Evolutionary conservation across 768 basidiomycete genomes (phyloP).

Genomic region (Termitomyces sp.): DNA sequence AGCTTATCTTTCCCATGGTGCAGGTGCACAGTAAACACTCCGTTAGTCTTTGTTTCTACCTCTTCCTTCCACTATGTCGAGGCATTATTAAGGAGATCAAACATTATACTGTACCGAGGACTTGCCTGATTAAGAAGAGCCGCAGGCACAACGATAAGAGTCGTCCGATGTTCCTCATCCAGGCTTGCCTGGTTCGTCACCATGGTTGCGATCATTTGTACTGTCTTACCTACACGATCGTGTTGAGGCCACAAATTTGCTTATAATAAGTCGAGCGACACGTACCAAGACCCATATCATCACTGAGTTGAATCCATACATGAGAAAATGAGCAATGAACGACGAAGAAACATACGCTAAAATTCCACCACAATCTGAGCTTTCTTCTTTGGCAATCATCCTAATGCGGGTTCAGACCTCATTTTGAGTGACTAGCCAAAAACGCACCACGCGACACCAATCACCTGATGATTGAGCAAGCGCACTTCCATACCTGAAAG

Average conservation of each 20-base stretch:
- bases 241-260: background rate
- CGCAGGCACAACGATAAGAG: slow-evolving; percentile 72
- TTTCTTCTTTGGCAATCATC: slow-evolving; percentile 65
- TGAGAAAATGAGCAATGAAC: slow-evolving; percentile 15
- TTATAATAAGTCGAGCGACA: background rate
- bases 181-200: slow-evolving; percentile 51
- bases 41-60: slow-evolving; percentile 62
- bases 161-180: slow-evolving; percentile 45
- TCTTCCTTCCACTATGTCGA: slow-evolving; percentile 63
- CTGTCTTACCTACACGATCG: slow-evolving; percentile 49
- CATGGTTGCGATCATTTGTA: slow-evolving; percentile 81
- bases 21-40: slow-evolving; percentile 55
- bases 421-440: background rate
- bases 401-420: slow-evolving; percentile 19
- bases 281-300: slow-evolving; percentile 66
- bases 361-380: slow-evolving; percentile 54
- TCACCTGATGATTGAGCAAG: slow-evolving; percentile 68
- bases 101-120: background rate
- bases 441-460: slow-evolving; percentile 68
- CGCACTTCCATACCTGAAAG: slow-evolving; percentile 68
- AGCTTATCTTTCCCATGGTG: slow-evolving; percentile 72
- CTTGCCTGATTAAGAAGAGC: slow-evolving; percentile 66
- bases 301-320: slow-evolving; percentile 28
- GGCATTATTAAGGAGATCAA: background rate
- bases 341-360: slow-evolving; percentile 44